Percentiles rank a stretch among this genome's conserved stretches.
These are phyloP conservation scores for Plasmodium vivax DNA, from an alignment of 169 alveolate genomes.

Conservation along the genomic window DNA sequence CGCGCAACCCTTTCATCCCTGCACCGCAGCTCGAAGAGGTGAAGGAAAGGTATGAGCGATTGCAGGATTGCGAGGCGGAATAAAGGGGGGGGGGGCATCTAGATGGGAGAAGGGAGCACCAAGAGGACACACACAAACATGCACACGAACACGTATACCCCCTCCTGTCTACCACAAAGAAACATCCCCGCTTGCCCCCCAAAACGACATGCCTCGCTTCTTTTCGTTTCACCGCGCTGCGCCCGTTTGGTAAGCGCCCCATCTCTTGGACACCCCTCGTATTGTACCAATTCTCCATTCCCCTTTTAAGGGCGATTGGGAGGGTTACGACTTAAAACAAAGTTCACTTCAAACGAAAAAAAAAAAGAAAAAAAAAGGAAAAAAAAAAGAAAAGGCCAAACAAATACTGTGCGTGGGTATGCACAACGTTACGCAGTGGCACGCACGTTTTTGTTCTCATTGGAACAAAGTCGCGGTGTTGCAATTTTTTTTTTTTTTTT, in stretches of 20 bases:
- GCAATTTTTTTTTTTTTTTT: neutral
- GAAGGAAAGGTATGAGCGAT: neutral
- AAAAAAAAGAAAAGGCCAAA: neutral
- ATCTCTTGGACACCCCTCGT: neutral
- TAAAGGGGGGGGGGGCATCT: neutral
- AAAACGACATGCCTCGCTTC: neutral
- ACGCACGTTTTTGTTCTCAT: neutral
- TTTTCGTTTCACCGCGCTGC: neutral
- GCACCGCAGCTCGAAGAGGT: constrained; percentile 5
- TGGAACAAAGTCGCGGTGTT: neutral
- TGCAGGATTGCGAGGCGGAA: neutral
- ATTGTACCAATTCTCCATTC: neutral
- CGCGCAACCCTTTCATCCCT: neutral
- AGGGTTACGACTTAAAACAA: neutral
- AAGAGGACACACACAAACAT: neutral
- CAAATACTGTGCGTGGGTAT: neutral
- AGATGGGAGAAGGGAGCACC: neutral
- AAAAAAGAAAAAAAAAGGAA: neutral
- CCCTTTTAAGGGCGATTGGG: neutral
- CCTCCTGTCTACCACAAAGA: neutral
- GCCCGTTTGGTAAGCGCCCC: neutral
- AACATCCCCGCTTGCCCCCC: neutral
- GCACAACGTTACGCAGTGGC: neutral
- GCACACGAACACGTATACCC: neutral
- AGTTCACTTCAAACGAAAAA: neutral